Conservation (phyloP, 140 eudicot genomes). For the Bidens hawaiensis region DNA sequence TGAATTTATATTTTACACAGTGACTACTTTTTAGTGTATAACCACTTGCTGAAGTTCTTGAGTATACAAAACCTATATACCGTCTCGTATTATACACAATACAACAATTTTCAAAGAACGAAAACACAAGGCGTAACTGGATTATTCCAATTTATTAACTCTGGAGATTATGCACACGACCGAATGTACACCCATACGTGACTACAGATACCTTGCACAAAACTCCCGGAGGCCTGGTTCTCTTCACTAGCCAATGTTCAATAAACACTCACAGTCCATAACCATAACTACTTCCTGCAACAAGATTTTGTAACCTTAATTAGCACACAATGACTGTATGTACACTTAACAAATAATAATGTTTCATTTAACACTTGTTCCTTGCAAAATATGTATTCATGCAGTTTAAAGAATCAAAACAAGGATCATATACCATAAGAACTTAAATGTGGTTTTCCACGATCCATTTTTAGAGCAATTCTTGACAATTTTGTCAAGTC, state of each 20-base stretch:
- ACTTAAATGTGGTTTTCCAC: constrained; percentile 95
- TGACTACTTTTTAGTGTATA: background rate
- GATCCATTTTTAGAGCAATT: constrained; percentile 79
- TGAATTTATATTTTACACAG: too few relatives aligned
- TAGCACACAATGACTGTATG: background rate
- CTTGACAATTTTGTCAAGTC: constrained; percentile 63
- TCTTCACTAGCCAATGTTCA: constrained; percentile 2
- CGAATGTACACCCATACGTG: background rate
- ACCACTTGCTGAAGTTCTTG: background rate
- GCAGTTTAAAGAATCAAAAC: background rate
- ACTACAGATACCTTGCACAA: background rate
- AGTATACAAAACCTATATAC: background rate
- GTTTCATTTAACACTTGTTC: background rate
- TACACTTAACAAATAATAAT: too few relatives aligned
- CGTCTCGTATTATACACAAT: background rate
- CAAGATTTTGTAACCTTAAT: background rate
- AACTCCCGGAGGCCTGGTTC: background rate
- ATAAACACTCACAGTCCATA: background rate
- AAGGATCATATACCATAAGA: constrained; percentile 64
- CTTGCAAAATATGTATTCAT: background rate
- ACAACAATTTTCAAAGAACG: background rate
- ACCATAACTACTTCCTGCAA: constrained; percentile 1
- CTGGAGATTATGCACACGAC: background rate
- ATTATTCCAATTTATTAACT: background rate
- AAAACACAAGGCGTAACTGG: background rate